A percentile compares a stretch with the other conserved stretches of the same genome.
phyloP scores from a whole-genome alignment of 2,329 filamentous ascomycete genomes.

The Penicillium hordei region DNA sequence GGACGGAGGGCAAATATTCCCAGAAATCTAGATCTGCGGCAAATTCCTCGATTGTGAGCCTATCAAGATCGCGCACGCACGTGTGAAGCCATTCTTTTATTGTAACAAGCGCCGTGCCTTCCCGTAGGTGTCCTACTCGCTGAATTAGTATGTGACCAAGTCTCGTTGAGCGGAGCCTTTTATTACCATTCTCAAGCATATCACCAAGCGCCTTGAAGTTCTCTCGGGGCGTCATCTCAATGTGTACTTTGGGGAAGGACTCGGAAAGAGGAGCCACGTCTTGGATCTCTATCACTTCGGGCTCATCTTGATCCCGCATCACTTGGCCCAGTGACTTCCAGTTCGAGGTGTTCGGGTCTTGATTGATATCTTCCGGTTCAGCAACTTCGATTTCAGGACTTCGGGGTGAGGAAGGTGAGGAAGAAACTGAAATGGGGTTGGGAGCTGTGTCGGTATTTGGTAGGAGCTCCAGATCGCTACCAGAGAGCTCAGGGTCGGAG shows the following conservation, averaged over 20 bases:
- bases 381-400: conserved; percentile 53
- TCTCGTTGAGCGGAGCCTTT: background rate
- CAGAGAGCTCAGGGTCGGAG: conserved; percentile 13
- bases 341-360: conserved; percentile 46
- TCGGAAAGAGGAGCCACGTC: conserved; percentile 36
- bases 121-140: conserved; percentile 32
- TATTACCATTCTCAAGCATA: conserved; percentile 42
- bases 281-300: conserved; percentile 39
- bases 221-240: conserved; percentile 30
- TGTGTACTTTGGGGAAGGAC: conserved; percentile 39
- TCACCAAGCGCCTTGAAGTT: conserved; percentile 34
- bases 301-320: conserved; percentile 30
- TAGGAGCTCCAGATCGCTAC: conserved; percentile 8
- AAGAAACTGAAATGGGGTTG: conserved; percentile 42
- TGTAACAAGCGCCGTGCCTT: conserved; percentile 33
- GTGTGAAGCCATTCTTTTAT: conserved; percentile 47
- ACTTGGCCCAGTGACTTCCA: conserved; percentile 44
- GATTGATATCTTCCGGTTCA: conserved; percentile 51
- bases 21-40: conserved; percentile 47
- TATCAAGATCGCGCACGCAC: conserved; percentile 36
- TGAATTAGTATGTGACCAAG: conserved; percentile 4
- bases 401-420: conserved; percentile 39
- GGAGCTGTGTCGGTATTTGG: conserved; percentile 23
- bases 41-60: conserved; percentile 36
- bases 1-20: conserved; percentile 43